phyloP scores from a whole-genome alignment of 1,284 basidiomycete species.

The Uromyces viciae-fabae region DNA sequence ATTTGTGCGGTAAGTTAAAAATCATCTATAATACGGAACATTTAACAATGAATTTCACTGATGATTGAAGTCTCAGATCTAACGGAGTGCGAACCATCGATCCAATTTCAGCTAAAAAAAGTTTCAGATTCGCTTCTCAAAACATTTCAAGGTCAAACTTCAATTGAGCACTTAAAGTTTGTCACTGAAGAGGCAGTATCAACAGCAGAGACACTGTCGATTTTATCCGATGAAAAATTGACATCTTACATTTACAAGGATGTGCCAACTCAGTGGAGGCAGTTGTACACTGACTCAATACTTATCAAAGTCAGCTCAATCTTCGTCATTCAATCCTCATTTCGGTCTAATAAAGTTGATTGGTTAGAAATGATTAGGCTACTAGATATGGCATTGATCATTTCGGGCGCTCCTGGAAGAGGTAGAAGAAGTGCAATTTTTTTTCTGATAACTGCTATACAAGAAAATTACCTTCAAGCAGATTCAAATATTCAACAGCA shows the following conservation, averaged over 20 bases:
- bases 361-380: slow-evolving; percentile 58
- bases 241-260: slow-evolving; percentile 55
- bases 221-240: slow-evolving; percentile 57
- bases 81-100: slow-evolving; percentile 3
- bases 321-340: background rate
- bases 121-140: background rate
- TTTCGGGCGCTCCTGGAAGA: slow-evolving; percentile 72
- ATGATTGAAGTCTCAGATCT: background rate
- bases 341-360: background rate
- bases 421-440: slow-evolving; percentile 64
- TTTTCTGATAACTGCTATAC: slow-evolving; percentile 62
- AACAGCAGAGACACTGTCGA: slow-evolving; percentile 50
- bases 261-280: slow-evolving; percentile 56
- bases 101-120: slow-evolving; percentile 14
- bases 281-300: slow-evolving; percentile 58
- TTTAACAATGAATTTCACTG: background rate
- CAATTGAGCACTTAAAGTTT: background rate
- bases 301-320: slow-evolving; percentile 51
- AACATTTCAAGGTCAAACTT: background rate
- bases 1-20: slow-evolving; percentile 20
- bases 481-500: background rate
- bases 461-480: slow-evolving; percentile 49
- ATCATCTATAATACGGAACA: background rate
- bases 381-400: slow-evolving; percentile 75
- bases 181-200: slow-evolving; percentile 20